Percentiles rank a stretch among this genome's conserved stretches.
Evolutionary conservation across 2,329 filamentous ascomycete genomes (phyloP).

Genomic region (Chalaropsis ovoidea): DNA sequence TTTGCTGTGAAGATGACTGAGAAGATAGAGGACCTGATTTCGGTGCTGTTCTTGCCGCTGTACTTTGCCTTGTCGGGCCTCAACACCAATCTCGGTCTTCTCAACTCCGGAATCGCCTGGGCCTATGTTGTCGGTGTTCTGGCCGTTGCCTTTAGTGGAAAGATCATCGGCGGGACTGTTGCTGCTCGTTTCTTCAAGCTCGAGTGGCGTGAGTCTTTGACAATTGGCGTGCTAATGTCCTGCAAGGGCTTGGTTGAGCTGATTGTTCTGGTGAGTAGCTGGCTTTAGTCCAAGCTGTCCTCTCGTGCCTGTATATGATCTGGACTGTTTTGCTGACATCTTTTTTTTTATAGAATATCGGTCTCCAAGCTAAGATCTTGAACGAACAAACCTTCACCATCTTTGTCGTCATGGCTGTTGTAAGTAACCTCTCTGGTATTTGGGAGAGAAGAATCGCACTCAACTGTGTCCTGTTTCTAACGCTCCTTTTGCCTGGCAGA

Average conservation of each 20-base stretch:
- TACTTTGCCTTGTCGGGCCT: conserved; percentile 91
- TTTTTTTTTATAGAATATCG: conserved; percentile 47
- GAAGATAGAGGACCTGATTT: conserved; percentile 87
- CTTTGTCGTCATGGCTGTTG: conserved; percentile 76
- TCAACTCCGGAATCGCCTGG: conserved; percentile 76
- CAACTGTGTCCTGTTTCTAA: not conserved
- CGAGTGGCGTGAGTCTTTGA: conserved; percentile 80
- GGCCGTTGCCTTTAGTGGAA: conserved; percentile 69
- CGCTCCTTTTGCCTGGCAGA: conserved; percentile 35
- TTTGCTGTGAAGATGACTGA: conserved; percentile 87
- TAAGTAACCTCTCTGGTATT: not conserved
- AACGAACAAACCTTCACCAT: conserved; percentile 79
- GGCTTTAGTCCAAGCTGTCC: not conserved
- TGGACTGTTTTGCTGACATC: conserved; percentile 30
- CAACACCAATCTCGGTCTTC: conserved; percentile 74
- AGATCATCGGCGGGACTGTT: conserved; percentile 71
- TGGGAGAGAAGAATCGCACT: no score
- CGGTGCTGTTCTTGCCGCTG: conserved; percentile 72
- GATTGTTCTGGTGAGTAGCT: conserved; percentile 63
- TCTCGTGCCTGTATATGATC: not conserved
- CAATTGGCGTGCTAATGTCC: conserved; percentile 86
- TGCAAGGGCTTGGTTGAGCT: conserved; percentile 92
- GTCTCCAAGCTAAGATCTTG: conserved; percentile 70
- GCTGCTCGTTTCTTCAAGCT: conserved; percentile 67
- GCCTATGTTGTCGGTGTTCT: conserved; percentile 80